Conservation (phyloP, 73 alveolate genomes). For the Paramecium pentaurelia region DNA sequence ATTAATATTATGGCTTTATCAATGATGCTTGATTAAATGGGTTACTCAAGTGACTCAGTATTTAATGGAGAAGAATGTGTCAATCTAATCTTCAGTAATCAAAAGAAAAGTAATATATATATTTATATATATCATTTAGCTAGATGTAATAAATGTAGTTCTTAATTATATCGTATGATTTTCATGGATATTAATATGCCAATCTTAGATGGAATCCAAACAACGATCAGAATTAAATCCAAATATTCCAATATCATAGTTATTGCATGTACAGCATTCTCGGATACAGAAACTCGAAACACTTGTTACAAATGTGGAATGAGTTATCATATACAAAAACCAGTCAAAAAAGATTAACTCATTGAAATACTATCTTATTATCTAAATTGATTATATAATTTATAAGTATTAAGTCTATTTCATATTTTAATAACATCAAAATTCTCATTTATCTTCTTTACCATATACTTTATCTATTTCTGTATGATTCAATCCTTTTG, state of each 20-base stretch:
- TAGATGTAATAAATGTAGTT: neutral
- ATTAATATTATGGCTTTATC: neutral
- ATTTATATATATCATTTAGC: neutral
- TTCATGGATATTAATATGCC: constrained; percentile 51
- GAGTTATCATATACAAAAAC: neutral
- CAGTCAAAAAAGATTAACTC: constrained; percentile 26
- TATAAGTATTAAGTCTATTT: neutral
- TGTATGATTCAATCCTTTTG: neutral
- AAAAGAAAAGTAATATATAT: neutral
- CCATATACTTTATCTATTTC: constrained; percentile 9
- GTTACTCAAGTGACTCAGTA: neutral
- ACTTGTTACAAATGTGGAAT: neutral
- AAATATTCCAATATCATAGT: neutral
- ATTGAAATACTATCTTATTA: constrained; percentile 13
- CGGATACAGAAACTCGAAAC: constrained; percentile 5
- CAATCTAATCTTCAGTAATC: neutral
- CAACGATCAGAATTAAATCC: neutral
- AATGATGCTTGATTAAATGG: constrained; percentile 19
- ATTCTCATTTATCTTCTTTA: neutral
- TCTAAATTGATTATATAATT: neutral
- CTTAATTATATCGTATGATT: neutral
- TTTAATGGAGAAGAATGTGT: constrained; percentile 36
- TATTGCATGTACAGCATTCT: constrained; percentile 42
- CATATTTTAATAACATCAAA: neutral
- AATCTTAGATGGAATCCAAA: constrained; percentile 13